phyloP scores from a whole-genome alignment of 2,329 filamentous ascomycete genomes.

The Cryphonectria naterciae region DNA sequence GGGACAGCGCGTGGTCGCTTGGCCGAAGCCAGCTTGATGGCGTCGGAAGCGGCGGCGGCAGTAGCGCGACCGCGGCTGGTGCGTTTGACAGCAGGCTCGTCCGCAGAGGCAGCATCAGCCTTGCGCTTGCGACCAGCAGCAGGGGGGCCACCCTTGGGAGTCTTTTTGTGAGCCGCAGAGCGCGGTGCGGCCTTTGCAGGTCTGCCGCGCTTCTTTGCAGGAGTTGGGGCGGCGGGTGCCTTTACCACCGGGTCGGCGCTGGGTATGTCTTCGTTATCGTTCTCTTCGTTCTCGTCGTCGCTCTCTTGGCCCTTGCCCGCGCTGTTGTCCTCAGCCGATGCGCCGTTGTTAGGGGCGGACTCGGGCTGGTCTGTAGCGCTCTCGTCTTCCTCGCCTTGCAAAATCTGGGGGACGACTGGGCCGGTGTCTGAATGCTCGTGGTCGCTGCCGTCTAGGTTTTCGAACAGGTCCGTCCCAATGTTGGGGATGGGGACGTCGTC shows the following conservation, averaged over 20 bases:
- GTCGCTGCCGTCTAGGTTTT: slow-evolving; percentile 16
- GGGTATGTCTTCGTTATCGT: slow-evolving; percentile 10
- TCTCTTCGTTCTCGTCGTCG: slow-evolving; percentile 5
- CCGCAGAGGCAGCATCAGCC: slow-evolving; percentile 5
- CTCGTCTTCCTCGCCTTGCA: slow-evolving; percentile 14
- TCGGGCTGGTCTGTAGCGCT: slow-evolving; percentile 3
- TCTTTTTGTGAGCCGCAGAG: slow-evolving; percentile 24
- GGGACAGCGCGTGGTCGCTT: slow-evolving; percentile 23
- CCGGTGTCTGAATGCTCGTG: slow-evolving; percentile 20
- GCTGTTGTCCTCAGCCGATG: neutral
- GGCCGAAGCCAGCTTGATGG: slow-evolving; percentile 24
- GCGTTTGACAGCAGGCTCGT: slow-evolving; percentile 22
- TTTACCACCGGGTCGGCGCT: slow-evolving; percentile 23
- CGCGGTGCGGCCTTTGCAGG: slow-evolving; percentile 27
- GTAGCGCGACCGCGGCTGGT: slow-evolving; percentile 25
- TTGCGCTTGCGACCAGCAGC: slow-evolving; percentile 26
- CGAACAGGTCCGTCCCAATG: slow-evolving; percentile 24
- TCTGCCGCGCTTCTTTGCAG: slow-evolving; percentile 33
- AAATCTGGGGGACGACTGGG: slow-evolving; percentile 16
- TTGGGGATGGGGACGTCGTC: slow-evolving; percentile 21
- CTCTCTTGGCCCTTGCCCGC: neutral
- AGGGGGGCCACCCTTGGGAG: slow-evolving; percentile 2
- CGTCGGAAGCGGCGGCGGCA: slow-evolving; percentile 27
- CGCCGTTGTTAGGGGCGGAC: neutral
- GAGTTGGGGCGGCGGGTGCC: slow-evolving; percentile 25